Evolutionary conservation across 306 rosid species (phyloP).

Genomic region (Betula pendula): DNA sequence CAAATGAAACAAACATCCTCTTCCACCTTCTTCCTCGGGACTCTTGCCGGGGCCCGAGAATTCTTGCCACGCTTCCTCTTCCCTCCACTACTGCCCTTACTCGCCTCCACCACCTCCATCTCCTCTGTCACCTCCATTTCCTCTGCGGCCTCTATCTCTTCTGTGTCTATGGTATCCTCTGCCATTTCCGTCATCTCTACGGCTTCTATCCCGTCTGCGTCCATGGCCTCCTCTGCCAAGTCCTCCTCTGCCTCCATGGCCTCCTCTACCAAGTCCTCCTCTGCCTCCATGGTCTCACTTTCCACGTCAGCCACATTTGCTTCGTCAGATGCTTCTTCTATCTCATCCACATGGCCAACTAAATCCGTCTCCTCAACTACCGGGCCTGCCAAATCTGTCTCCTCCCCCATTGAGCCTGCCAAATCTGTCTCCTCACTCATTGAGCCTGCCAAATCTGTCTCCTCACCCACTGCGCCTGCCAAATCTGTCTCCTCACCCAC

Average conservation of each 20-base stretch:
- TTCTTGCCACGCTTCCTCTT: slow-evolving; percentile 87
- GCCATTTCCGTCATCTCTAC: slow-evolving; percentile 28
- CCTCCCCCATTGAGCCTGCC: not conserved
- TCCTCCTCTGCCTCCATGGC: slow-evolving; percentile 28
- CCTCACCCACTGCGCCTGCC: not conserved
- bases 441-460: not conserved
- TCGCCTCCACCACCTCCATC: slow-evolving; percentile 37
- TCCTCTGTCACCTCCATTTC: slow-evolving; percentile 50
- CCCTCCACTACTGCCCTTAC: slow-evolving; percentile 43
- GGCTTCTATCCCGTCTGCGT: slow-evolving; percentile 23
- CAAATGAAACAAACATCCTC: slow-evolving; percentile 99
- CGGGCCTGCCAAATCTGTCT: not conserved
- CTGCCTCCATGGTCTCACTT: slow-evolving; percentile 31
- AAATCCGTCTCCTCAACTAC: slow-evolving; percentile 11
- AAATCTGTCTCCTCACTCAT: not conserved
- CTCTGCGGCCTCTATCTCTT: slow-evolving; percentile 39
- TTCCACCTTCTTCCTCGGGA: slow-evolving; percentile 66
- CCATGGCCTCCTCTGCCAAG: slow-evolving; percentile 27
- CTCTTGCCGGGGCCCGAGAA: slow-evolving; percentile 49
- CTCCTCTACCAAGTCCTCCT: slow-evolving; percentile 32
- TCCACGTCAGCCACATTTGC: slow-evolving; percentile 3
- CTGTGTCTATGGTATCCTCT: slow-evolving; percentile 39
- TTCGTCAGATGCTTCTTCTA: not conserved
- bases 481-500: not conserved
- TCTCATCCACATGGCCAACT: slow-evolving; percentile 16